Evolutionary conservation across 176 grass and related monocot species (phyloP), one percentile per base, ranked within the genome.

Genomic region (Cocos nucifera): DNA sequence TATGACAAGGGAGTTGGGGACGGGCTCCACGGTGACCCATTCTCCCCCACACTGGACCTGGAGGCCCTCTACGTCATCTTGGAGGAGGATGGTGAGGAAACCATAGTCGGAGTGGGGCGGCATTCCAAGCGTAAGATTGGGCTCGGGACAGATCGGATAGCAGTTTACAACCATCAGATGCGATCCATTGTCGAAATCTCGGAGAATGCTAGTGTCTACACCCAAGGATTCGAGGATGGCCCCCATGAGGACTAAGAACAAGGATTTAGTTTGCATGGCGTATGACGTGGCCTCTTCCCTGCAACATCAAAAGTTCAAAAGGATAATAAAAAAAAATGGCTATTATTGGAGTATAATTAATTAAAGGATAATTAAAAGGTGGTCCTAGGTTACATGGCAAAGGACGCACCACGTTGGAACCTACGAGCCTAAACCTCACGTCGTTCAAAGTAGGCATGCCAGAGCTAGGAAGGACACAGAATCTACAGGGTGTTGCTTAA

Each of bases 61-160:
- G 12, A 97, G 87, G 4, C 93, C 93, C 17, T 57, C 65, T 21
- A 91, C 81, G 2, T 78, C 69, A 74, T 91, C 93, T 59, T 97
- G 93, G 4, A 97, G 73, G 15, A 97, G 57, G 2, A 97, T 64
- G 0, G 93, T 97, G 23, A 97, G 79, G 65, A 91, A 87, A 6
- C 93, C 93, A 51, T 88, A 97, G 76, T 97, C 93, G 0, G 93
- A 97, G 69, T 97, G 93, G 19, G 87, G 78, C 48, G 93, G 93
- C 87, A 97, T 97, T 28, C 93, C 93, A 5, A 97, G 78, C 27
- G 93, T 97, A 2, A 97, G 72, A 19, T 88, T 70, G 0, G 93
- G 93, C 63, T 97, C 62, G 7, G 93, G 93, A 73, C 93, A 97
- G 5, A 69, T 75, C 24, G 93, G 93, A 49, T 67, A 97, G 76